These are phyloP conservation scores for Phoenix roebelenii DNA, from an alignment of 176 grass and related monocot genomes.

Conservation along the genomic window DNA sequence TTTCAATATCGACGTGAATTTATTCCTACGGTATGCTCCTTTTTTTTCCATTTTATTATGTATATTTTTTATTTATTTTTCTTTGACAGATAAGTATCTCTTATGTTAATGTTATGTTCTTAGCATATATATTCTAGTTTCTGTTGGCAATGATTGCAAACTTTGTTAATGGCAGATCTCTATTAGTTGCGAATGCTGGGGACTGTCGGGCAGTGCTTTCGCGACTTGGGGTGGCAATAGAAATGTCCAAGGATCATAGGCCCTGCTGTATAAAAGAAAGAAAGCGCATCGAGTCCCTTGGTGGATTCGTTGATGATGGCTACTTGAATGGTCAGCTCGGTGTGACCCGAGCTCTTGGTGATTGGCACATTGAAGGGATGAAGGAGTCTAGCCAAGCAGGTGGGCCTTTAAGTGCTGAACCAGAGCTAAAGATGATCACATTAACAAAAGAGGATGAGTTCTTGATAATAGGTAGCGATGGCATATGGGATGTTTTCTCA, in stretches of 20 bases:
- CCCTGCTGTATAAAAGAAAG: slow-evolving; percentile 53
- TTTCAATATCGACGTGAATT: no score
- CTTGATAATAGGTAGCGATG: slow-evolving; percentile 78
- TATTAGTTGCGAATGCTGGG: slow-evolving; percentile 91
- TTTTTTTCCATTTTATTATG: no score
- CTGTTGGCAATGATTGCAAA: no score
- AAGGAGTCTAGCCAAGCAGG: slow-evolving; percentile 33
- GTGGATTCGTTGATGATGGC: slow-evolving; percentile 59
- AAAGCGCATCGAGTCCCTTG: slow-evolving; percentile 55
- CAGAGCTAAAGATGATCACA: slow-evolving; percentile 69
- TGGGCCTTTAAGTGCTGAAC: slow-evolving; percentile 65
- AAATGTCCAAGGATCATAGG: slow-evolving; percentile 84
- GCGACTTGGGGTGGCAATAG: slow-evolving; percentile 41
- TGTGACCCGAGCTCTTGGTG: slow-evolving; percentile 69
- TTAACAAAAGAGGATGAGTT: slow-evolving; percentile 74
- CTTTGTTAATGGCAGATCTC: slow-evolving; percentile 40
- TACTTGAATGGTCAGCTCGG: slow-evolving; percentile 68
- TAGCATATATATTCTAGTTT: no score
- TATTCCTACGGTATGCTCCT: no score
- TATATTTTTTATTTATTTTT: no score
- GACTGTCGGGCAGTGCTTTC: slow-evolving; percentile 90
- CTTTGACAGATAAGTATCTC: no score
- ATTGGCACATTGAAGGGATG: slow-evolving; percentile 84
- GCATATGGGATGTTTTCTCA: slow-evolving; percentile 89
- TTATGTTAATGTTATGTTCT: no score